A percentile compares a stretch with the other conserved stretches of the same genome.
phyloP scores from a whole-genome alignment of 2,329 filamentous ascomycete species.

The Fusarium sp. region DNA sequence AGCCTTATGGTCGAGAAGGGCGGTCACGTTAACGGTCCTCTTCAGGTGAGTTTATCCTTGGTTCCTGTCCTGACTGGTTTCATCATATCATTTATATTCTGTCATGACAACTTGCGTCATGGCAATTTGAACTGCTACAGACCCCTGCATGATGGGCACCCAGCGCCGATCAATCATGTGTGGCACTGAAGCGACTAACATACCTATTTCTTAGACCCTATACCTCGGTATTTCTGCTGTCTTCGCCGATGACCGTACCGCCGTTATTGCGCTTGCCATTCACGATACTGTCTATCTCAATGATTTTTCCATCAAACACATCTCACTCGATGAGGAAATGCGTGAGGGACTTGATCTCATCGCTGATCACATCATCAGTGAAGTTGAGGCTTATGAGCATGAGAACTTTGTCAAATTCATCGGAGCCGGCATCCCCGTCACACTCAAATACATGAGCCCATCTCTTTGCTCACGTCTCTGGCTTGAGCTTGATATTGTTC shows the following conservation, averaged over 20 bases:
- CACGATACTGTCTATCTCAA: constrained; percentile 81
- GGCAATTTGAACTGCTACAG: not conserved
- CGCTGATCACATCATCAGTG: constrained; percentile 69
- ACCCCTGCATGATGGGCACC: constrained; percentile 9
- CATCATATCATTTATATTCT: not conserved
- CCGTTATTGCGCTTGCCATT: constrained; percentile 74
- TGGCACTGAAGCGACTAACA: constrained; percentile 23
- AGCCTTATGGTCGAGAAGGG: constrained; percentile 59
- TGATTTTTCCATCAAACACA: constrained; percentile 75
- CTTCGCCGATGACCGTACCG: constrained; percentile 62
- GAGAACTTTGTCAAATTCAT: constrained; percentile 80
- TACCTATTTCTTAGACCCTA: constrained; percentile 60
- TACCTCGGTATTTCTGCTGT: constrained; percentile 73
- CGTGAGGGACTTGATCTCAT: constrained; percentile 61
- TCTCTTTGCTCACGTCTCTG: constrained; percentile 77
- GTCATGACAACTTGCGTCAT: constrained; percentile 42
- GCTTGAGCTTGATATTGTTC: constrained; percentile 81
- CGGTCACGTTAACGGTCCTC: constrained; percentile 59
- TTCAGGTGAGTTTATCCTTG: constrained; percentile 57
- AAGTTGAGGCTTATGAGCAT: constrained; percentile 70
- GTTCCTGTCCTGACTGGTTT: not conserved
- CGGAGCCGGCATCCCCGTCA: constrained; percentile 75
- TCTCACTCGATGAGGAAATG: constrained; percentile 59
- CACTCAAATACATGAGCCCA: constrained; percentile 71
- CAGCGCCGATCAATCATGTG: not conserved